Evolutionary conservation across 495 filamentous ascomycete genomes (phyloP), one percentile per base, ranked within the genome.

Genomic region (Rostrohypoxylon terebratum): DNA sequence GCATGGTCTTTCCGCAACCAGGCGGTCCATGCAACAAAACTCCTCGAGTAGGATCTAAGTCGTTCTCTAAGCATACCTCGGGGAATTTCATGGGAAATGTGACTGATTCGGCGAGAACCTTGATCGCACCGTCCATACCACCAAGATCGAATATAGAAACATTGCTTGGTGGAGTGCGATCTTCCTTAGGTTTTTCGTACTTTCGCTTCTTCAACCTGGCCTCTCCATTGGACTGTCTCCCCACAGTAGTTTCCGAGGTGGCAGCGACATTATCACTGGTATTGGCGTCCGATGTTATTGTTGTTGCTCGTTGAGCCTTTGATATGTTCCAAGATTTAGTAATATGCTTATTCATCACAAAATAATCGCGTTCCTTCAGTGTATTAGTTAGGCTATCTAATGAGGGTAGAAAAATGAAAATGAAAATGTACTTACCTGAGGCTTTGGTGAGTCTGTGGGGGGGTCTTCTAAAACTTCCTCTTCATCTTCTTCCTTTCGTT

Each of bases 1-100:
- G 90, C 84, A 95, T 91, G 0, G 95, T 98, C 81, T 98, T 98
- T 65, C 95, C 95, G 76, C 96, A 98, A 18, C 95, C 95, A 2
- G 96, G 94, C 6, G 95, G 96, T 0, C 95, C 95, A 81, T 98
- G 93, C 10, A 98, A 83, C 21, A 98, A 83, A 13, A 98, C 92
- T 67, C 94, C 95, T n/a, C 94, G 89, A 50, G 93, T 92, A 40
- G 92, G 91, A 5, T 94, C 89, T 44, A 90, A 89, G 48, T 87
- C 87, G 44, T 89, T 90, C 68, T 88, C 76, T 50, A 78, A 73
- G 53, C 79, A 88, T 28, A 80, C 76, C 63, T 90, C 83, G 0
- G 90, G 86, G 25, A 82, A 85, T 58, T 87, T 79, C 74, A 98
- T 89, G 9, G 96, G 95, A 64, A 95, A 85, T 45, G 94, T 92